Evolutionary conservation across 129 eudicot species (phyloP), one percentile per base, ranked within the genome.

Genomic region (Scalesia atractyloides): DNA sequence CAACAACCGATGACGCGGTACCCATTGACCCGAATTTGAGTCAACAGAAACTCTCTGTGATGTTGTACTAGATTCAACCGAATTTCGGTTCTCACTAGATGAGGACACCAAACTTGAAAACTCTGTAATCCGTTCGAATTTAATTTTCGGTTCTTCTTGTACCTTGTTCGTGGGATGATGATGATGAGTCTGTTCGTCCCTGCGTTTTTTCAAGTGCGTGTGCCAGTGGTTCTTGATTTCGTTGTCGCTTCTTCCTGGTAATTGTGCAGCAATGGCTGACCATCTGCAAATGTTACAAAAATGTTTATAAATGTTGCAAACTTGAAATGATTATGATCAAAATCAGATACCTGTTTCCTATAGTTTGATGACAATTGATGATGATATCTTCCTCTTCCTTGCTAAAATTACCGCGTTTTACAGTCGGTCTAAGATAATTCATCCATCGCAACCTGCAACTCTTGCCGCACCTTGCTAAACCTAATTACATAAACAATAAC

Each of bases 371-470:
- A 14, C 58, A 48, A 37, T 73, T 79, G 66, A 79, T 36, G 69
- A 79, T 73, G 30, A 80, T 14, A 49, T 80, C 83, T 57, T 80
- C 83, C 67, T 80, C 83, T 73, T 79, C 83, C 66, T 67, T 67
- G 75, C 34, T 73, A 14, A 73, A 80, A 80, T 80, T 80, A 22
- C 83, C 83, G 0, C 79, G 58, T 59, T 80, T 80, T 6, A 80
- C 79, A 36, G 43, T 72, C 15, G 83, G 83, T 65, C 79, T 51
- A 13, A 80, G 79, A 59, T 80, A 80, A 80, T 80, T 80, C 75
- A 80, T 72, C 83, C 83, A 80, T 48, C 83, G 60, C 50, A 85
- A 73, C 60, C 90, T 85, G 74, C 90, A 85, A 51, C 90, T 85
- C 81, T 82, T 85, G 18, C 83, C 83, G 67, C 83, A 80, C 58